Base-by-base conservation (phyloP, 805 yeast genomes). In the Lipomyces anomalus region DNA sequence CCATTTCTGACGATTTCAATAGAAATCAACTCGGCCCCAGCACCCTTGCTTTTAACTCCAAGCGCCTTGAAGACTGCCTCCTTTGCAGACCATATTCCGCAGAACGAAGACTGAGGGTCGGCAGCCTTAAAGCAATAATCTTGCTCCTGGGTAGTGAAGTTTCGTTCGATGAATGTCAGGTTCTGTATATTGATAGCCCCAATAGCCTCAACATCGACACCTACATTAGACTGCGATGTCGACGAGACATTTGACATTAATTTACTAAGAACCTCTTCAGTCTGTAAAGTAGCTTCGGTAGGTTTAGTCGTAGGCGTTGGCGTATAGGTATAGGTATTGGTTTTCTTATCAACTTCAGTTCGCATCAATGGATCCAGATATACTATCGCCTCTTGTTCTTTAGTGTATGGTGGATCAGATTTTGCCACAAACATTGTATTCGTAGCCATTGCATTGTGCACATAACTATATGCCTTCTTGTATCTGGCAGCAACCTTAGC, bases 51-150 rank as follows among this genome's bases (percentile, higher is more conserved):
- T 61, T 77, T 76, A 52, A 86, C 95, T 51, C 92, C 89, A 62
- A 92, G 73, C 17, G 95, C 85, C 73, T 92, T 92, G 81, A 92
- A 92, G 29, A 89, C 97, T 35, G 99, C 98, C 72, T 92, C 99
- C 71, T 92, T 92, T 37, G 98, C 98, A 24, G 96, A 86, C 99
- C 99, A 92, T 36, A 95, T 84, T 39, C 99, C 99, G 22, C 98
- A 88, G 68, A 76, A 92, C 3, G 97, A 86, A 11, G 97, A 86
- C 61, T 79, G 84, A 42, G 92, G 85, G 55, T 75, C 74, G 35
- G 97, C 73, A 26, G 96, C 79, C 28, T 71, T 62, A 49, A 67
- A 57, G 67, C 97, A 88, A 74, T 92, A 92, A 29, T 70, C 72
- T 56, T 82, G 80, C 72, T 92, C 99, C 16, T 67, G 71, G 5